Conservation (phyloP, 768 basidiomycete genomes). For the Cystobasidium ongulense region DNA sequence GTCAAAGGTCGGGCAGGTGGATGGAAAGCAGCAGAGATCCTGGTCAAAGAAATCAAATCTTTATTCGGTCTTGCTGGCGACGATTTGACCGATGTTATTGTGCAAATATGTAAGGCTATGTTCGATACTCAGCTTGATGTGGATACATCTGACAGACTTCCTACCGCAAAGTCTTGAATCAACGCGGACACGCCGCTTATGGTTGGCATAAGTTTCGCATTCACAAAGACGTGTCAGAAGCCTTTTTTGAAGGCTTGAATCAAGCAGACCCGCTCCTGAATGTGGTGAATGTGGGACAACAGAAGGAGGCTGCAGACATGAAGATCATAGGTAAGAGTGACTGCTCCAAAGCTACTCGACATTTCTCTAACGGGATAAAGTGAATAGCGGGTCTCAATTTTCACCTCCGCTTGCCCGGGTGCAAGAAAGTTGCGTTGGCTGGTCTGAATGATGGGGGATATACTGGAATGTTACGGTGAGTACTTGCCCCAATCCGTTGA, state of each 20-base stretch:
- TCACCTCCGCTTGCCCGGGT: background rate
- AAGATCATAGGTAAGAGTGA: background rate
- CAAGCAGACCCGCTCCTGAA: background rate
- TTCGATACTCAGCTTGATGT: background rate
- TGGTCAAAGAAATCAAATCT: background rate
- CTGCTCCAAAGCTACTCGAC: background rate
- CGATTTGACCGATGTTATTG: background rate
- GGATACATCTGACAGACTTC: background rate
- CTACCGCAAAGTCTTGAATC: background rate
- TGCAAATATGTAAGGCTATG: background rate
- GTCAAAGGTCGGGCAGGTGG: background rate
- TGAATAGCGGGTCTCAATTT: background rate
- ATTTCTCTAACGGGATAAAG: background rate
- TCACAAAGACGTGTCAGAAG: background rate
- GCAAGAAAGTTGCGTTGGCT: background rate
- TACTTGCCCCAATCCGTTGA: background rate
- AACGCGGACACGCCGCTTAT: background rate
- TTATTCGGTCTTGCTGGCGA: background rate
- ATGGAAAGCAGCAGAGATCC: background rate
- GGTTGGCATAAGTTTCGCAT: background rate
- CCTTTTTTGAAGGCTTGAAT: background rate
- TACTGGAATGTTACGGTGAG: background rate
- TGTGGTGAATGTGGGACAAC: background rate
- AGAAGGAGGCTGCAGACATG: conserved; percentile 1
- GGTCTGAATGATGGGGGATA: background rate